These are phyloP conservation scores for Cordyceps pruinosa DNA, from an alignment of 2,329 filamentous ascomycete genomes.

Conservation along the genomic window DNA sequence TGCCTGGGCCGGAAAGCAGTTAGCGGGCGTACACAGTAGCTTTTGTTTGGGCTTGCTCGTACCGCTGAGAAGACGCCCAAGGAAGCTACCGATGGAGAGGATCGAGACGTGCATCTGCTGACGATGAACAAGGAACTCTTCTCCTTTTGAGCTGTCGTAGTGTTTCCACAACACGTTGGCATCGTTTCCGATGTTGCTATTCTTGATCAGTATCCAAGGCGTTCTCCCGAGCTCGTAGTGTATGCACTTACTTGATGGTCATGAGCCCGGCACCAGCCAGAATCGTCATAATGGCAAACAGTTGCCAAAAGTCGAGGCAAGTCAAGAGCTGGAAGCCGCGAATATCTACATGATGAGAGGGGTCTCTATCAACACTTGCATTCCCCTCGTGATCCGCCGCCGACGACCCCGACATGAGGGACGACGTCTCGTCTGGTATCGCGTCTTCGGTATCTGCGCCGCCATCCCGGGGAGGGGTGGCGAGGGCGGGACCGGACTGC, in stretches of 20 bases:
- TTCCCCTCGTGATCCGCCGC: slow-evolving; percentile 45
- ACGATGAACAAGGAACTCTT: slow-evolving; percentile 68
- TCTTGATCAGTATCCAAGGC: not conserved
- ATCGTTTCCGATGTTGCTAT: slow-evolving; percentile 88
- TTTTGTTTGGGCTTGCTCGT: slow-evolving; percentile 23
- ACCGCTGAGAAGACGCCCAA: slow-evolving; percentile 73
- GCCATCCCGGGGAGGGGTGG: slow-evolving; percentile 12
- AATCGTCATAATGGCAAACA: slow-evolving; percentile 83
- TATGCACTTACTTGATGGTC: slow-evolving; percentile 83
- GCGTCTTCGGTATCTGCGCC: slow-evolving; percentile 18
- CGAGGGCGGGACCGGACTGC: slow-evolving; percentile 12
- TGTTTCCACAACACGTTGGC: slow-evolving; percentile 82
- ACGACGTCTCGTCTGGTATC: slow-evolving; percentile 63
- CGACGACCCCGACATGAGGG: slow-evolving; percentile 63
- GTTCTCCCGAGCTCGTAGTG: not conserved
- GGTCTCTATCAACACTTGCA: slow-evolving; percentile 62
- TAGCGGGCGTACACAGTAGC: slow-evolving; percentile 8
- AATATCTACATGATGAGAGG: slow-evolving; percentile 81
- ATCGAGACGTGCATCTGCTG: slow-evolving; percentile 93
- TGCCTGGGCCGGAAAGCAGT: slow-evolving; percentile 42
- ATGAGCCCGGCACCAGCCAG: slow-evolving; percentile 90
- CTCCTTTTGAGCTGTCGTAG: slow-evolving; percentile 65
- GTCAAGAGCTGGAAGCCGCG: slow-evolving; percentile 70
- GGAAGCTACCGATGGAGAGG: slow-evolving; percentile 81
- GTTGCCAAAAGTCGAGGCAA: slow-evolving; percentile 79